Conservation (phyloP, 495 filamentous ascomycete species). For the Talaromyces trachyspermus region DNA sequence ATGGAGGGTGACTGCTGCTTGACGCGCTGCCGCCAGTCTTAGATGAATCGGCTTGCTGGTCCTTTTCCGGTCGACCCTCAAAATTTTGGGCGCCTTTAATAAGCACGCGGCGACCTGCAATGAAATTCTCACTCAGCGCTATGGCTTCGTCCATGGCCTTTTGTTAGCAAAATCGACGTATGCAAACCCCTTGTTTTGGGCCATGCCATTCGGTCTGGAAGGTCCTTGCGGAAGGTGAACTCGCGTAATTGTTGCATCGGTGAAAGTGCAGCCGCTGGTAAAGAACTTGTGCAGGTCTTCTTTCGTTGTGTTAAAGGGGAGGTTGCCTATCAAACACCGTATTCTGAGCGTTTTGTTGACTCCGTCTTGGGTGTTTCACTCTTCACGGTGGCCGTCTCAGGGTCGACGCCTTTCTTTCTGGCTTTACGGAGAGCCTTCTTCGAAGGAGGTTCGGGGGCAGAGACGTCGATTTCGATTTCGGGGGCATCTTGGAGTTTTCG, state of each 20-base stretch:
- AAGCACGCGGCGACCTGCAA: constrained; percentile 68
- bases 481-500: constrained; percentile 52
- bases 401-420: constrained; percentile 57
- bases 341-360: constrained; percentile 57
- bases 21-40: constrained; percentile 22
- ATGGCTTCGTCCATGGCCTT: constrained; percentile 64
- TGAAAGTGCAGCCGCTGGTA: constrained; percentile 58
- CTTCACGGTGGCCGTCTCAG: constrained; percentile 27
- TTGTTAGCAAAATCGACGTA: constrained; percentile 84
- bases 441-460: constrained; percentile 81
- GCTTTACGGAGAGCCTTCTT: constrained; percentile 80
- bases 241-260: constrained; percentile 64
- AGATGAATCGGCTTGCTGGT: constrained; percentile 34
- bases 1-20: constrained; percentile 53
- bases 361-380: constrained; percentile 19
- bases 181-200: constrained; percentile 82
- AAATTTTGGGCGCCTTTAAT: constrained; percentile 89
- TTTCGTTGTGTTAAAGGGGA: constrained; percentile 71
- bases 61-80: constrained; percentile 62
- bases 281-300: constrained; percentile 69
- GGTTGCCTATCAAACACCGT: constrained; percentile 93
- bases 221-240: constrained; percentile 64
- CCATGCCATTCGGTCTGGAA: constrained; percentile 38
- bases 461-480: constrained; percentile 85
- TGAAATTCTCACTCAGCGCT: constrained; percentile 68